Evolutionary conservation across 2,329 filamentous ascomycete genomes (phyloP).

Genomic region (Epichloe sylvatica): DNA sequence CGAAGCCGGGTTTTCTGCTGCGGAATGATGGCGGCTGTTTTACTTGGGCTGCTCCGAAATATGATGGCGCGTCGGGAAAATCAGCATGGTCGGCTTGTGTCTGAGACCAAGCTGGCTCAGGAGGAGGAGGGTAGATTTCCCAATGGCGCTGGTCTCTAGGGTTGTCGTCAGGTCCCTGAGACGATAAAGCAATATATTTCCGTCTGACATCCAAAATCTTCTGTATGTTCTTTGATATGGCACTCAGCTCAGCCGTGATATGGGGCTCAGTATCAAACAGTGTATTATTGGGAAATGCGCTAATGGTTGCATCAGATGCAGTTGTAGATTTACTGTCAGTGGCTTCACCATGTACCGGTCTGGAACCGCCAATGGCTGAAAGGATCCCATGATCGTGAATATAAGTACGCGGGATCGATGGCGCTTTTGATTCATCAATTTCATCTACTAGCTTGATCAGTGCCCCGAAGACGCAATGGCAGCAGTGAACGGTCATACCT

Average conservation of each 20-base stretch:
- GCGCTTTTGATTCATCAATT: slow-evolving; percentile 3
- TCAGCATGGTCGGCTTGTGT: slow-evolving; percentile 11
- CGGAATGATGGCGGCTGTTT: slow-evolving; percentile 29
- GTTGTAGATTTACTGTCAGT: slow-evolving; percentile 25
- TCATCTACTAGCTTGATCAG: slow-evolving; percentile 7
- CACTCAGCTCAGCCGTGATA: slow-evolving; percentile 68
- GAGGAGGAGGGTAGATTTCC: slow-evolving; percentile 82
- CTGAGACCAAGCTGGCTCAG: slow-evolving; percentile 68
- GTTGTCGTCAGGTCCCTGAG: slow-evolving; percentile 72
- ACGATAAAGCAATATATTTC: slow-evolving; percentile 75
- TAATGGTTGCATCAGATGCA: slow-evolving; percentile 35
- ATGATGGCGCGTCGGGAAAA: slow-evolving; percentile 6
- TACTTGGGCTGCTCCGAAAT: not conserved
- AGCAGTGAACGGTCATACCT: slow-evolving; percentile 8
- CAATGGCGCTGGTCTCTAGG: slow-evolving; percentile 73
- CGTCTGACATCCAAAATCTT: slow-evolving; percentile 75
- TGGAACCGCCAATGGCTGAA: not conserved
- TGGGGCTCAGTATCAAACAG: slow-evolving; percentile 61
- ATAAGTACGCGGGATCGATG: not conserved
- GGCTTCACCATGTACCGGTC: slow-evolving; percentile 26
- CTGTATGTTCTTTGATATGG: slow-evolving; percentile 84
- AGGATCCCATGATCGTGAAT: not conserved
- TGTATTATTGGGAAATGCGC: slow-evolving; percentile 45
- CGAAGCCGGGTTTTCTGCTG: slow-evolving; percentile 68
- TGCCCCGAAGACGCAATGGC: not conserved